These are phyloP conservation scores for Nematocida displodere DNA, from an alignment of 371 early-diverging fungal species.

Conservation along the genomic window DNA sequence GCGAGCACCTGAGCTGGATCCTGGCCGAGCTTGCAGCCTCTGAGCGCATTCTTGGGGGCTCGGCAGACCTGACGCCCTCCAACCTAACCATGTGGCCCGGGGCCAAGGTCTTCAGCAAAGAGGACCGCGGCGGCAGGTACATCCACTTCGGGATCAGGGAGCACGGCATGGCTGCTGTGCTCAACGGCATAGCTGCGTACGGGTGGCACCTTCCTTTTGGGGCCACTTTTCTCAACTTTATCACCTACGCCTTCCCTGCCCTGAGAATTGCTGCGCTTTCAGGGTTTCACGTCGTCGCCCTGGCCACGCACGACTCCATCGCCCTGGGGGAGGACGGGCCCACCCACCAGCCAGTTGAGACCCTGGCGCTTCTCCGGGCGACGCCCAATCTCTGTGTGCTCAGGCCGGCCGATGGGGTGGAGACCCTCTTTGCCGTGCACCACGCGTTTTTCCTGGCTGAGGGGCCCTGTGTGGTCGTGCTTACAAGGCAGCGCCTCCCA, in stretches of 20 bases:
- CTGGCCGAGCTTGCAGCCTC: slow-evolving; percentile 69
- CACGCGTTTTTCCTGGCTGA: slow-evolving; percentile 58
- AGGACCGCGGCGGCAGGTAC: slow-evolving; percentile 75
- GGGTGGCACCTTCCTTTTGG: slow-evolving; percentile 77
- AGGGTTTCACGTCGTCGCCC: slow-evolving; percentile 77
- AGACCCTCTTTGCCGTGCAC: slow-evolving; percentile 67
- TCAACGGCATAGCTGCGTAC: slow-evolving; percentile 85
- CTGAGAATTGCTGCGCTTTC: slow-evolving; percentile 82
- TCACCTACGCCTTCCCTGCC: slow-evolving; percentile 74
- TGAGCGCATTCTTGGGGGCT: slow-evolving; percentile 76
- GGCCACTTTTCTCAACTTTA: slow-evolving; percentile 91
- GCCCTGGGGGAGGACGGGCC: slow-evolving; percentile 95
- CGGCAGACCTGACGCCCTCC: slow-evolving; percentile 94
- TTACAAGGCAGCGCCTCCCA: slow-evolving; percentile 88
- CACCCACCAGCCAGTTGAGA: slow-evolving; percentile 97
- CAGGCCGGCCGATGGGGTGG: slow-evolving; percentile 91
- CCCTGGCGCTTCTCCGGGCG: slow-evolving; percentile 81
- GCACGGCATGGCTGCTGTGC: slow-evolving; percentile 90
- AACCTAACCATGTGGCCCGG: slow-evolving; percentile 85
- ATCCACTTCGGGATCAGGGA: slow-evolving; percentile 94
- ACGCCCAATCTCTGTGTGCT: slow-evolving; percentile 79
- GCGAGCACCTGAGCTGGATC: slow-evolving; percentile 68
- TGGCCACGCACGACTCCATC: slow-evolving; percentile 98
- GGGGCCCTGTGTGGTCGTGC: slow-evolving; percentile 77
- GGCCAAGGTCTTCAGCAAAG: slow-evolving; percentile 72